A percentile compares a stretch with the other conserved stretches of the same genome.
Conservation (phyloP, 306 rosid species). For the Vicia villosa region DNA sequence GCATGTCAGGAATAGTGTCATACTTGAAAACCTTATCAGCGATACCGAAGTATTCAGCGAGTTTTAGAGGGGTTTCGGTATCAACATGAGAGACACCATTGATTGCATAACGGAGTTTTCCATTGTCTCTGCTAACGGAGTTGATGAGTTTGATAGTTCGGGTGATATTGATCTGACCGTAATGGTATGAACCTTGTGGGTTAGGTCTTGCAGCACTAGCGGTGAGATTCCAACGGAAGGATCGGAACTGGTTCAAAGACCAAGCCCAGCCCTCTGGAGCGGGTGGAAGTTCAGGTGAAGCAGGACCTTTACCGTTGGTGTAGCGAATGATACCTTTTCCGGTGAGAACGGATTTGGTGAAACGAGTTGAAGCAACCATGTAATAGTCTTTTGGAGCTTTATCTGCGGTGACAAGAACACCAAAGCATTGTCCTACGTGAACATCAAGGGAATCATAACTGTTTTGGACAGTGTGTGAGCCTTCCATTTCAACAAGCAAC, state of each 20-base stretch:
- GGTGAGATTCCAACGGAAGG: conserved; percentile 86
- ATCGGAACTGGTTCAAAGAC: conserved; percentile 84
- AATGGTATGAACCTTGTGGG: conserved; percentile 88
- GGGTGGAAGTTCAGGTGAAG: conserved; percentile 51
- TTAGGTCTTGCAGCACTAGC: conserved; percentile 96
- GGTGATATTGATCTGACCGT: conserved; percentile 69
- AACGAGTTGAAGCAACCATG: conserved; percentile 73
- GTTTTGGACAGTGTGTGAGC: conserved; percentile 80
- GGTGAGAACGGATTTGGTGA: conserved; percentile 46
- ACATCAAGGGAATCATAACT: conserved; percentile 70
- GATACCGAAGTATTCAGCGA: conserved; percentile 65
- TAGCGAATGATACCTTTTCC: conserved; percentile 64
- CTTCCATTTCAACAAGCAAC: conserved; percentile 82
- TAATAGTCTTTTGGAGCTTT: conserved; percentile 68
- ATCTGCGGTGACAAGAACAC: conserved; percentile 70
- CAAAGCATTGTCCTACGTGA: conserved; percentile 70
- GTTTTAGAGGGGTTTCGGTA: conserved; percentile 67
- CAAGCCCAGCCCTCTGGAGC: conserved; percentile 87
- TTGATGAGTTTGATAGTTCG: conserved; percentile 69
- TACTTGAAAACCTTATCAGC: conserved; percentile 53
- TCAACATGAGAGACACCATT: conserved; percentile 72
- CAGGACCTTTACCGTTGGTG: conserved; percentile 54
- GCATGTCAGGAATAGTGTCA: conserved; percentile 43
- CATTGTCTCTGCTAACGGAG: conserved; percentile 42
- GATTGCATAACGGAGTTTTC: conserved; percentile 71